A percentile compares a stretch with the other conserved stretches of the same genome.
These are phyloP conservation scores for Eimeria acervulina DNA, from an alignment of 169 alveolate species.

Conservation along the genomic window DNA sequence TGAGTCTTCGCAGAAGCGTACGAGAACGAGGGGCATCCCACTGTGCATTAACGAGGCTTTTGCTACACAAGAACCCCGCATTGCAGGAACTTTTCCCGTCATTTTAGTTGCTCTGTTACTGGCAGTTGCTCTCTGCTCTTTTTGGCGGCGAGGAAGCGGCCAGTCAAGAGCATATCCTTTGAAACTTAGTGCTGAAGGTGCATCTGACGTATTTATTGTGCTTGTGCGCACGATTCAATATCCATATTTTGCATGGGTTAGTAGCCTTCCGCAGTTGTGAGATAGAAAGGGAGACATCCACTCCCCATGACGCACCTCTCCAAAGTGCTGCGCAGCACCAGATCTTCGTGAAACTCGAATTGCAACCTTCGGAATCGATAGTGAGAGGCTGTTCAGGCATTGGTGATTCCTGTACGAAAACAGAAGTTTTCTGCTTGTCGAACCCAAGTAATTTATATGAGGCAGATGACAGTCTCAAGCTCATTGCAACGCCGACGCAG, in stretches of 20 bases:
- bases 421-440: not conserved
- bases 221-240: not conserved
- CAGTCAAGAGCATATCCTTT: not conserved
- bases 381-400: not conserved
- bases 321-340: not conserved
- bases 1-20: not conserved
- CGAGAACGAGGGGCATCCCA: not conserved
- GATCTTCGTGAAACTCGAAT: not conserved
- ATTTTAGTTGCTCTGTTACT: not conserved
- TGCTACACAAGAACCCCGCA: not conserved
- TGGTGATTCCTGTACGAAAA: not conserved
- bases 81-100: not conserved
- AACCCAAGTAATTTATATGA: not conserved
- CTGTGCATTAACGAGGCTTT: not conserved
- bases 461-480: not conserved
- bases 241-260: not conserved
- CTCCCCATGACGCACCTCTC: not conserved
- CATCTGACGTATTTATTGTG: not conserved
- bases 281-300: not conserved
- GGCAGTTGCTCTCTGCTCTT: not conserved
- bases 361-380: not conserved
- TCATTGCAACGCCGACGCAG: not conserved
- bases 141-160: not conserved
- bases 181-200: not conserved
- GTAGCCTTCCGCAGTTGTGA: not conserved